A percentile compares a stretch with the other conserved stretches of the same genome.
phyloP scores from a whole-genome alignment of 164 flowering plant genomes.

The Chloranthus sessilifolius region DNA sequence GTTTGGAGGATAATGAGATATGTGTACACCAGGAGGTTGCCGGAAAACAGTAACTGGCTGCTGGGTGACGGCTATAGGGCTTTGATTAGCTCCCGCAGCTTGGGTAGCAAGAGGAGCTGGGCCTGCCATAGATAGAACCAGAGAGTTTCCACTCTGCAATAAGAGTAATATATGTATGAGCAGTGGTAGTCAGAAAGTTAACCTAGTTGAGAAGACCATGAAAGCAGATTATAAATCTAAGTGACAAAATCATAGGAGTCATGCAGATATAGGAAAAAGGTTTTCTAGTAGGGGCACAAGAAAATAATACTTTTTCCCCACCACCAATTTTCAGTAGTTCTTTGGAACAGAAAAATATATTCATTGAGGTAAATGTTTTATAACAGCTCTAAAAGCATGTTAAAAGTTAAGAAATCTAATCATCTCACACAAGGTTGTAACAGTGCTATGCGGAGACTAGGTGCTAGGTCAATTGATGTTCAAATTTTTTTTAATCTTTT shows the following conservation, averaged over 20 bases:
- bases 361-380: too few species aligned
- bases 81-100: conserved; percentile 65
- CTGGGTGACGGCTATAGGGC: conserved; percentile 54
- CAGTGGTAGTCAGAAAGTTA: neutral
- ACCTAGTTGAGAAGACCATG: neutral
- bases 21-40: conserved; percentile 59
- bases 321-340: too few species aligned
- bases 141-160: conserved; percentile 51
- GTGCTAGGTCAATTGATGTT: too few species aligned
- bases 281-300: neutral
- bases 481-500: too few species aligned
- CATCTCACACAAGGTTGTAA: too few species aligned
- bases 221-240: neutral
- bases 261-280: neutral
- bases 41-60: conserved; percentile 68
- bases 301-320: too few species aligned
- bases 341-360: too few species aligned
- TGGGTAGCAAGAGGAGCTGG: conserved; percentile 57
- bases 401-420: too few species aligned
- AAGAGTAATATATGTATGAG: neutral
- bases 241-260: too few species aligned
- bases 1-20: conserved; percentile 64
- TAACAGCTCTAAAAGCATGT: too few species aligned
- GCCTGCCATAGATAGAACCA: conserved; percentile 44
- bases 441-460: too few species aligned